phyloP scores from a whole-genome alignment of 345 rosid genomes.

The Noccaea caerulescens region DNA sequence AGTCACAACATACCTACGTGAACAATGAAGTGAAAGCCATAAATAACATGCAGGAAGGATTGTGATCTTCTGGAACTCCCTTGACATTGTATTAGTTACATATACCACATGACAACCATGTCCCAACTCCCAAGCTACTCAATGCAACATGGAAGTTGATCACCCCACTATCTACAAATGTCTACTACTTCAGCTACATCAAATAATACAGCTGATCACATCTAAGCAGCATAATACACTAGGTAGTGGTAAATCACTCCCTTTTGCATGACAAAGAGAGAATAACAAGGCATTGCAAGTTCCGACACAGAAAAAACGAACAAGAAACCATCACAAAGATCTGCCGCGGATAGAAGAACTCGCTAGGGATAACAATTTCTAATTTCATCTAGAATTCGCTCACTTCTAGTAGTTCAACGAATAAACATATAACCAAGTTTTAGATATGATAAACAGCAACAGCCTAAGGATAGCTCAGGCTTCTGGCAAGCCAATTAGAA shows the following conservation, averaged over 20 bases:
- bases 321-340: slow-evolving; percentile 27
- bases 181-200: slow-evolving; percentile 21
- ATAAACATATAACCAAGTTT: slow-evolving; percentile 9
- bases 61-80: slow-evolving; percentile 18
- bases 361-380: slow-evolving; percentile 6
- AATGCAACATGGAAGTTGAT: slow-evolving; percentile 34
- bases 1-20: slow-evolving; percentile 83
- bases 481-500: slow-evolving; percentile 8
- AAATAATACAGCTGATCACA: slow-evolving; percentile 22
- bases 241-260: slow-evolving; percentile 15
- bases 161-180: slow-evolving; percentile 24
- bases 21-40: slow-evolving; percentile 32
- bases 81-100: slow-evolving; percentile 18
- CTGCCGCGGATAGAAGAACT: slow-evolving; percentile 12
- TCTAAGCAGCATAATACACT: slow-evolving; percentile 21
- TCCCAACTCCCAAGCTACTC: slow-evolving; percentile 13
- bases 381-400: slow-evolving; percentile 17
- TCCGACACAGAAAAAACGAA: slow-evolving; percentile 10
- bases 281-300: slow-evolving; percentile 15
- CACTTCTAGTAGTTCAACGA: slow-evolving; percentile 9
- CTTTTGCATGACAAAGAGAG: slow-evolving; percentile 16
- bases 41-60: slow-evolving; percentile 18
- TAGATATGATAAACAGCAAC: slow-evolving; percentile 21
- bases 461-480: slow-evolving; percentile 17
- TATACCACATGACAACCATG: slow-evolving; percentile 24